A percentile compares a stretch with the other conserved stretches of the same genome.
phyloP scores from a whole-genome alignment of 257 asterid genomes.

The Solanum infundibuliforme region DNA sequence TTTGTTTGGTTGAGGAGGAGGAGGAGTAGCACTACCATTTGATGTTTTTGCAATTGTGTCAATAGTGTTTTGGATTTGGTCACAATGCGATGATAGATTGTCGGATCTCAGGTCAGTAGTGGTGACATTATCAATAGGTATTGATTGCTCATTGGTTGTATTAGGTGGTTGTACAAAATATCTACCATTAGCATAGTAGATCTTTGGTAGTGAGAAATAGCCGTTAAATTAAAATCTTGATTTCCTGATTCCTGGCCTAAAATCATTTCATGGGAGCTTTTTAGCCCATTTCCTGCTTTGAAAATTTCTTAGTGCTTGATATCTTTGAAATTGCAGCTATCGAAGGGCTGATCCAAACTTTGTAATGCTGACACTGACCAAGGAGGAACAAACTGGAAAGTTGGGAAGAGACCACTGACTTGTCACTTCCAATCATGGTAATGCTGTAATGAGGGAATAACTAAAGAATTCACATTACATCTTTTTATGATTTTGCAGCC shows the following conservation, averaged over 20 bases:
- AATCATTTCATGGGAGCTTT: background rate
- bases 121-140: no score
- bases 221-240: background rate
- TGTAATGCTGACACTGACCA: constrained; percentile 82
- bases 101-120: no score
- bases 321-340: constrained; percentile 34
- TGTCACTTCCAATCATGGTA: background rate
- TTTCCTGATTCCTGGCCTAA: background rate
- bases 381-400: constrained; percentile 82
- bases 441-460: background rate
- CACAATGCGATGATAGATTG: no score
- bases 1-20: no score
- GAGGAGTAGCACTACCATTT: no score
- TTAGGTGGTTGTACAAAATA: no score
- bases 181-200: no score
- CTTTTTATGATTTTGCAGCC: background rate
- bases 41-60: no score
- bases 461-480: background rate
- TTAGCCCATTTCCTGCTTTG: background rate
- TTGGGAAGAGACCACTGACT: constrained; percentile 54
- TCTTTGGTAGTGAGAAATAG: background rate
- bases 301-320: background rate
- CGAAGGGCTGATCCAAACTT: constrained; percentile 84
- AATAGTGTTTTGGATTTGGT: no score
- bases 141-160: no score